A percentile compares a stretch with the other conserved stretches of the same genome.
Conservation (phyloP, 768 basidiomycete species). For the Tricholomella constricta region DNA sequence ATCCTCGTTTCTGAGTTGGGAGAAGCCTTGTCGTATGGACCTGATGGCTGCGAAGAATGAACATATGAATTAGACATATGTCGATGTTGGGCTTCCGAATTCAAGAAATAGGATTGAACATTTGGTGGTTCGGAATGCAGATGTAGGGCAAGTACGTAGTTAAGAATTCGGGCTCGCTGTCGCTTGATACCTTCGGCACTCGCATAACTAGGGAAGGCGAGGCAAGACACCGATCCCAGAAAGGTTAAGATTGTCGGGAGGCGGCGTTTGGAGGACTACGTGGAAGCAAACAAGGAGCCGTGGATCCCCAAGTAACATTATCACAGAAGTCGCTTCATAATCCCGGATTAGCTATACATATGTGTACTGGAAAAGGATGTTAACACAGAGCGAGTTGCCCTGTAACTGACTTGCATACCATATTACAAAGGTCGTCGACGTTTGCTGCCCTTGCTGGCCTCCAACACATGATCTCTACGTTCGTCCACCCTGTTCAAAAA, state of each 20-base stretch:
- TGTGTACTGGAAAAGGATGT: neutral
- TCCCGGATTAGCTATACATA: neutral
- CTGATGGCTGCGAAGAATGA: too few species aligned
- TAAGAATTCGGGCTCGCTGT: slow-evolving; percentile 69
- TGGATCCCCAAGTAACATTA: neutral
- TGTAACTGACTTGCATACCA: neutral
- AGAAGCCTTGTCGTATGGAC: too few species aligned
- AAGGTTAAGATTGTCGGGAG: neutral
- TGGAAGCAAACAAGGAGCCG: slow-evolving; percentile 14
- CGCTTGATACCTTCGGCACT: slow-evolving; percentile 71
- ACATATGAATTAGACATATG: too few species aligned
- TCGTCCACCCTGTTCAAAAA: slow-evolving; percentile 78
- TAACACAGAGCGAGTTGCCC: neutral
- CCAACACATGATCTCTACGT: slow-evolving; percentile 65
- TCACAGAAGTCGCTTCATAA: too few species aligned
- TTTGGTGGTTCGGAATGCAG: too few species aligned
- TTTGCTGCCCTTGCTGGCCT: slow-evolving; percentile 57
- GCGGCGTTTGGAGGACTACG: neutral
- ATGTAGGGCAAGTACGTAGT: slow-evolving; percentile 39
- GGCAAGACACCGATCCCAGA: slow-evolving; percentile 30
- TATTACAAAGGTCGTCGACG: slow-evolving; percentile 39
- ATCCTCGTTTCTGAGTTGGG: too few species aligned
- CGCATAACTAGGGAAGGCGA: slow-evolving; percentile 59
- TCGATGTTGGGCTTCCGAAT: too few species aligned
- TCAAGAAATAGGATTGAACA: too few species aligned